These are phyloP conservation scores for Stagonosporopsis rhizophila DNA, from an alignment of 2,329 filamentous ascomycete species.

Conservation along the genomic window DNA sequence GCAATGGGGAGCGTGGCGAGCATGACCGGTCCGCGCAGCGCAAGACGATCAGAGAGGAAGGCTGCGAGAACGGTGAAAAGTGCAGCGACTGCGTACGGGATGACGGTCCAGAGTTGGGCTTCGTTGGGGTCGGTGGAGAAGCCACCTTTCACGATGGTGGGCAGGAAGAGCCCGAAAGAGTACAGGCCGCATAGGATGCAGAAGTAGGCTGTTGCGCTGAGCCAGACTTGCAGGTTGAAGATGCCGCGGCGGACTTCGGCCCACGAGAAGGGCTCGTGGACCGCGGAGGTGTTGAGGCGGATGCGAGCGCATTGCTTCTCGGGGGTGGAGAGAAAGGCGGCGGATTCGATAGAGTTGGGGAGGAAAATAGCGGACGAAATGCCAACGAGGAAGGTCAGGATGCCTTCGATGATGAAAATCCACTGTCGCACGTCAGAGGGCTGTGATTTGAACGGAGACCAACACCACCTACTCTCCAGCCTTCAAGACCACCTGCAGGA, in stretches of 20 bases:
- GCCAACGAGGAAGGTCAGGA: constrained; percentile 62
- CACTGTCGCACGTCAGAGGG: constrained; percentile 50
- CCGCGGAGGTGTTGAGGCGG: constrained; percentile 50
- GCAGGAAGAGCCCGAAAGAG: constrained; percentile 70
- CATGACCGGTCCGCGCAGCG: constrained; percentile 67
- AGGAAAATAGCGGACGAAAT: constrained; percentile 61
- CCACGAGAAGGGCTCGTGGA: constrained; percentile 63
- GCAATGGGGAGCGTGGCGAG: constrained; percentile 68
- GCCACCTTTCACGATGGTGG: constrained; percentile 68
- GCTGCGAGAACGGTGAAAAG: constrained; percentile 61
- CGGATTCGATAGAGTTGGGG: constrained; percentile 63
- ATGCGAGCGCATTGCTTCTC: constrained; percentile 60
- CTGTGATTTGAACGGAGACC: too few relatives aligned
- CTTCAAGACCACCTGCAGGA: constrained; percentile 59
- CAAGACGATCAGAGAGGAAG: constrained; percentile 66
- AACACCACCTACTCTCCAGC: constrained; percentile 51
- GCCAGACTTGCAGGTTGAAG: constrained; percentile 67
- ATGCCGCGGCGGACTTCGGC: constrained; percentile 68
- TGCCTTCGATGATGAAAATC: constrained; percentile 68
- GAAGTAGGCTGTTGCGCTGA: constrained; percentile 68
- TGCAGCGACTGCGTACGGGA: constrained; percentile 68
- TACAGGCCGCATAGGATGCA: constrained; percentile 65
- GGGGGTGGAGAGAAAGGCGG: constrained; percentile 60
- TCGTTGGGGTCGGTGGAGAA: constrained; percentile 63
- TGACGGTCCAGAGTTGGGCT: constrained; percentile 69